Evolutionary conservation across 2,329 filamentous ascomycete species (phyloP), one percentile per base, ranked within the genome.

Genomic region (Cercospora citrullina): DNA sequence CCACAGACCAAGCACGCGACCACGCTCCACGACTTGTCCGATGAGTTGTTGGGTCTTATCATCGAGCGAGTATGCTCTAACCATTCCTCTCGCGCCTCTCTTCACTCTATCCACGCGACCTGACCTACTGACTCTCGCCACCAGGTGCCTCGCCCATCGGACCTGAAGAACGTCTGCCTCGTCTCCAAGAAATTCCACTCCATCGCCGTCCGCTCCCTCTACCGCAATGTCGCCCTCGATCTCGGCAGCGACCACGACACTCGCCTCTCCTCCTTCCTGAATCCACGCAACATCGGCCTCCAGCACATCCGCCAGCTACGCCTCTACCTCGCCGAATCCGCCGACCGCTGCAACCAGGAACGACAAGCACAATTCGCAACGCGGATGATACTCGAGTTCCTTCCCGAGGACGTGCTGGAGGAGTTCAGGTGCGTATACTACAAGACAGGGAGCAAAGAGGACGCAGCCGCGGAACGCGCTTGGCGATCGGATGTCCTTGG

Each of bases 361-460:
- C 78, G 81, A 64, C 81, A 82, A 69, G 82, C 82, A 45, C 78
- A 83, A 64, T 82, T 84, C 64, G 80, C 81, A 0, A 80, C 82
- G 21, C 80, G 82, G 55, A 82, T 84, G 80, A 79, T 85, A 18
- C 67, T 85, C 18, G 83, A 84, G 68, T 79, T 84, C 69, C 72
- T 85, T 39, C 83, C 83, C 1, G 81, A 83, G 62, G 79, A 84
- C 68, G 81, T 80, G 39, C 76, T 85, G 26, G 82, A 84, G 68
- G 80, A 81, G 68, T 84, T 84, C 75, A 82, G 80, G 68, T 78
- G 70, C 60, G 70, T 63, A 66, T 65, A 30, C 26, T 53, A 42
- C 26, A 67, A 65, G 39, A 59, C 30, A 9, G 53, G 42, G 23
- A 60, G 39, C 23, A 48, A 14, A 28, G 28, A 51, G 18, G 63